These are phyloP conservation scores for Fusarium graminum DNA, from an alignment of 2,329 filamentous ascomycete genomes.

Conservation along the genomic window DNA sequence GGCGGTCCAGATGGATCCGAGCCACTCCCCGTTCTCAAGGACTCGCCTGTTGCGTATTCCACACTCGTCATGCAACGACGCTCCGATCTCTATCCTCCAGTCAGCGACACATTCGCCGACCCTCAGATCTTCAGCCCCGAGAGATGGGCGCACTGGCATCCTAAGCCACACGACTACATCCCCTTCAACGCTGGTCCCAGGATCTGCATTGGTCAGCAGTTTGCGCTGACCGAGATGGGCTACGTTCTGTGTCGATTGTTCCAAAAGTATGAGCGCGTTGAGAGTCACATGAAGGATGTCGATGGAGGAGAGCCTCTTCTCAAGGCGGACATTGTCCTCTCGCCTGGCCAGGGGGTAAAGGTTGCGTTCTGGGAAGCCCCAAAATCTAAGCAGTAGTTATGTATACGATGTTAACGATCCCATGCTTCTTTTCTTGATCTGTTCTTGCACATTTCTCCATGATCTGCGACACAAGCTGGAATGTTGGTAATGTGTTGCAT, in stretches of 20 bases:
- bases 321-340: constrained; percentile 71
- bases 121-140: constrained; percentile 72
- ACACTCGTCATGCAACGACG: constrained; percentile 81
- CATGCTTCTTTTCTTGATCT: not conserved
- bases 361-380: constrained; percentile 67
- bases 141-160: constrained; percentile 74
- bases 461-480: not conserved
- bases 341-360: constrained; percentile 69
- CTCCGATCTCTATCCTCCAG: constrained; percentile 69
- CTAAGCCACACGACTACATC: constrained; percentile 77
- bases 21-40: constrained; percentile 75
- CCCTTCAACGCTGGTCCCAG: constrained; percentile 81
- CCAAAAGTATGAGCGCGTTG: constrained; percentile 76
- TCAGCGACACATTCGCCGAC: constrained; percentile 60
- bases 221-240: constrained; percentile 80
- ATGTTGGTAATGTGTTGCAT: not conserved
- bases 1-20: constrained; percentile 72
- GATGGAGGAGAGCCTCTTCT: constrained; percentile 67
- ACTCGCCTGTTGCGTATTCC: constrained; percentile 75
- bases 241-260: constrained; percentile 80
- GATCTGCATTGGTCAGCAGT: constrained; percentile 84
- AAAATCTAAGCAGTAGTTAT: constrained; percentile 33
- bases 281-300: constrained; percentile 67
- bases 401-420: not conserved
- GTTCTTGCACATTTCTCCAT: not conserved